phyloP scores from a whole-genome alignment of 2,329 filamentous ascomycete species.

The Drechslerella coelobrocha region DNA sequence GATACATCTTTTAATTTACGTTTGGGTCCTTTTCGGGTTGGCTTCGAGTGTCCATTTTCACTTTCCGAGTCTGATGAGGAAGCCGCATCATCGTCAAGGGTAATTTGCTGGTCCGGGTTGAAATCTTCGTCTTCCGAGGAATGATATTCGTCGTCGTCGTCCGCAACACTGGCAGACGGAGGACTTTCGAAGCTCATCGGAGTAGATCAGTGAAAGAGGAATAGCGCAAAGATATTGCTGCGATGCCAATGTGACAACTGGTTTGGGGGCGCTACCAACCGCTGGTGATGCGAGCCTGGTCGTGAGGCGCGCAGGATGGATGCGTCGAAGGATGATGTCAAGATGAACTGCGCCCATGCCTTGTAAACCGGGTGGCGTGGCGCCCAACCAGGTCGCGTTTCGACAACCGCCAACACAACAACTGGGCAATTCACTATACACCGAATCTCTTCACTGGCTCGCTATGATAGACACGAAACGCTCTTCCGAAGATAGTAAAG shows the following conservation, averaged over 20 bases:
- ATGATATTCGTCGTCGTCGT: slow-evolving; percentile 66
- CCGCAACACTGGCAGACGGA: slow-evolving; percentile 57
- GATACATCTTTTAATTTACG: slow-evolving; percentile 53
- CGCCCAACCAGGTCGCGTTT: slow-evolving; percentile 16
- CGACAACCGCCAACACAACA: slow-evolving; percentile 18
- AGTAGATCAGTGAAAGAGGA: neutral
- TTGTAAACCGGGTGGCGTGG: neutral
- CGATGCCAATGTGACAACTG: neutral
- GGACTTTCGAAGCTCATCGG: slow-evolving; percentile 58
- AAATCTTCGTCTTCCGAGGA: slow-evolving; percentile 79
- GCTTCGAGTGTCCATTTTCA: slow-evolving; percentile 57
- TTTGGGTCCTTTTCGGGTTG: slow-evolving; percentile 53
- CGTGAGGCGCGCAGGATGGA: neutral
- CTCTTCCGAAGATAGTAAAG: too few species aligned
- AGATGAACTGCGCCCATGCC: slow-evolving; percentile 36
- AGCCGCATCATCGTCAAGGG: slow-evolving; percentile 60
- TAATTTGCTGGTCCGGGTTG: slow-evolving; percentile 65
- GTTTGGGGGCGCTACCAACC: neutral
- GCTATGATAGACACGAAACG: too few species aligned
- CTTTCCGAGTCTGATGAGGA: slow-evolving; percentile 63
- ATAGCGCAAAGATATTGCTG: neutral
- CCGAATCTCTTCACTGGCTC: too few species aligned
- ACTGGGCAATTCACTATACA: too few species aligned
- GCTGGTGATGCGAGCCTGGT: neutral
- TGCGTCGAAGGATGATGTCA: slow-evolving; percentile 35